Evolutionary conservation across 2,329 filamentous ascomycete genomes (phyloP).

Genomic region (Colletotrichum sojae): DNA sequence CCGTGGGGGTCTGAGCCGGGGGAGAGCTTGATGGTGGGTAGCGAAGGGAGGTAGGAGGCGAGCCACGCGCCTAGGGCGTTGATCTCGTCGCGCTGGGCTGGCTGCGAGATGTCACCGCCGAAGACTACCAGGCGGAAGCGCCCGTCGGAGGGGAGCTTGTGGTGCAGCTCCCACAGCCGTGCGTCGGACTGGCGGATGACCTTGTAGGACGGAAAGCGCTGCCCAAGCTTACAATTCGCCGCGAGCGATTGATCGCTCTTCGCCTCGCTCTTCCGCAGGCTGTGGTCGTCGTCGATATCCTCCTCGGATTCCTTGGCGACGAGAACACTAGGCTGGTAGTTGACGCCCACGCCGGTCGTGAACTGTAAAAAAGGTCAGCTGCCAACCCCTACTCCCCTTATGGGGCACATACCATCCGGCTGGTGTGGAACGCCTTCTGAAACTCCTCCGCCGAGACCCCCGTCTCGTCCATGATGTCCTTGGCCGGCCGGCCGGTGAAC

Average conservation of each 20-base stretch:
- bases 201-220: slow-evolving; percentile 71
- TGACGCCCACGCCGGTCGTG: slow-evolving; percentile 56
- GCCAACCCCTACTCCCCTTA: not conserved
- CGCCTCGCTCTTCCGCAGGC: slow-evolving; percentile 56
- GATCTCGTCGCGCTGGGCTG: slow-evolving; percentile 59
- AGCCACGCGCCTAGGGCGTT: slow-evolving; percentile 63
- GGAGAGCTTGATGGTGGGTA: slow-evolving; percentile 32
- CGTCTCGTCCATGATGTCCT: slow-evolving; percentile 71
- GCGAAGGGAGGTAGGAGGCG: slow-evolving; percentile 17
- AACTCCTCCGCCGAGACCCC: slow-evolving; percentile 75
- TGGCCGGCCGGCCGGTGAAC: slow-evolving; percentile 69
- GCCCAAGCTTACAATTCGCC: slow-evolving; percentile 64
- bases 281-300: slow-evolving; percentile 45
- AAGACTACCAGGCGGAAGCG: slow-evolving; percentile 74
- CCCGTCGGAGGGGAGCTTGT: slow-evolving; percentile 69
- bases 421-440: slow-evolving; percentile 71
- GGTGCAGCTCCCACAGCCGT: slow-evolving; percentile 71
- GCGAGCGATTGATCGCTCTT: slow-evolving; percentile 59
- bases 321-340: slow-evolving; percentile 70
- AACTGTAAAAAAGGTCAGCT: not conserved
- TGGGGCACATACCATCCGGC: slow-evolving; percentile 55
- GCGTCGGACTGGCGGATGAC: slow-evolving; percentile 71
- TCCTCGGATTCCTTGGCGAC: slow-evolving; percentile 66
- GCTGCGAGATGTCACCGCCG: slow-evolving; percentile 68
- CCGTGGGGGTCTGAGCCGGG: slow-evolving; percentile 34